Conservation (phyloP, 345 rosid genomes). For the Syzygium grande region DNA sequence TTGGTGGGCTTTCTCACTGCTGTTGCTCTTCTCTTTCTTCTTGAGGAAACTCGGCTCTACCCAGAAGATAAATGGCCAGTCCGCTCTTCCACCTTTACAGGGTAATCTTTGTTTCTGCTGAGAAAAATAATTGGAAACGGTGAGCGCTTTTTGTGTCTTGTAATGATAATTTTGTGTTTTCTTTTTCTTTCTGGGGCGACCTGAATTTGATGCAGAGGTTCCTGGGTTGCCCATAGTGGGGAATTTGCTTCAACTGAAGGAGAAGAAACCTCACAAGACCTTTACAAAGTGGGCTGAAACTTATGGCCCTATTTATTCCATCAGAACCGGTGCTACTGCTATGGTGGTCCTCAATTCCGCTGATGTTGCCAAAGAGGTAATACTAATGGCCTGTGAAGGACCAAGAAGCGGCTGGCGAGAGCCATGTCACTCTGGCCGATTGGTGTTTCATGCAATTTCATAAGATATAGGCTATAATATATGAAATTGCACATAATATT, state of each 20-base stretch:
- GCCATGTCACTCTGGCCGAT: not conserved
- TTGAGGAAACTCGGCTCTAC: not conserved
- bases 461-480: not conserved
- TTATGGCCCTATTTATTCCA: constrained; percentile 78
- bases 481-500: not conserved
- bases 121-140: not conserved
- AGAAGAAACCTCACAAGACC: constrained; percentile 87
- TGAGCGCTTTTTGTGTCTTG: not conserved
- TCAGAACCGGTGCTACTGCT: constrained; percentile 57
- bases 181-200: not conserved
- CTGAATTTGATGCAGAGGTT: constrained; percentile 33
- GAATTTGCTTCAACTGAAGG: constrained; percentile 74
- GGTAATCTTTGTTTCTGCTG: not conserved
- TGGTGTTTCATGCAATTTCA: not conserved
- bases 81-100: not conserved
- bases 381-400: not conserved
- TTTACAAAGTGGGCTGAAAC: constrained; percentile 71
- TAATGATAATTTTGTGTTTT: not conserved
- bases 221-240: constrained; percentile 79
- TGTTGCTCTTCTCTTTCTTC: not conserved
- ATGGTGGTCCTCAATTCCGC: constrained; percentile 62
- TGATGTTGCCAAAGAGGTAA: constrained; percentile 73
- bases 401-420: not conserved
- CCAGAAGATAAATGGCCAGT: not conserved
- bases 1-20: not conserved